Evolutionary conservation across 202 grass and related monocot species (phyloP).

Genomic region (Schoenoplectus tabernaemontani): DNA sequence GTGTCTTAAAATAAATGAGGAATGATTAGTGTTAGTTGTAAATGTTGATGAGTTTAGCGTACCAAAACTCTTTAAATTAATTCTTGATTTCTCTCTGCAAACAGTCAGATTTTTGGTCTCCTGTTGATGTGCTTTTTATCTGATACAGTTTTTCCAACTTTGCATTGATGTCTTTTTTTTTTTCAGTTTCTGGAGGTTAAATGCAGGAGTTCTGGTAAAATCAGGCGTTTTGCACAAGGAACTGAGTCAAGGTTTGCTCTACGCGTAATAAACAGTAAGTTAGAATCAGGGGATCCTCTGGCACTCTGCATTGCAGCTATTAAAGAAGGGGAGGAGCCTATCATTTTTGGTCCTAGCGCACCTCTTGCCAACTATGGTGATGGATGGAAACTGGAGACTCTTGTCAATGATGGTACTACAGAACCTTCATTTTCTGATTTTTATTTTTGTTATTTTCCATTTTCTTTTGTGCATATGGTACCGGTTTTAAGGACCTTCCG

Average conservation of each 20-base stretch:
- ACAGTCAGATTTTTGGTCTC: too few relatives aligned
- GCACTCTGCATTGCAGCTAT: constrained; percentile 70
- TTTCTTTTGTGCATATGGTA: background rate
- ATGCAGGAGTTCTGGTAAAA: constrained; percentile 61
- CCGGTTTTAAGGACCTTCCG: background rate
- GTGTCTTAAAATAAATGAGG: too few relatives aligned
- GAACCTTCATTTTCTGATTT: constrained; percentile 14
- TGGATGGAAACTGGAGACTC: constrained; percentile 72
- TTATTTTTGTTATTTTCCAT: background rate
- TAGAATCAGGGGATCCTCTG: constrained; percentile 27
- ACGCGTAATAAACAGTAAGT: constrained; percentile 60
- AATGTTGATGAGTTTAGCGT: too few relatives aligned
- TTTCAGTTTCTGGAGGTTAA: constrained; percentile 73
- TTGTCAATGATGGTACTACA: constrained; percentile 48
- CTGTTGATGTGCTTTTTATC: too few relatives aligned
- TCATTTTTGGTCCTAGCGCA: constrained; percentile 63
- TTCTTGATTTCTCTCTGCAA: too few relatives aligned
- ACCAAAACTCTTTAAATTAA: too few relatives aligned
- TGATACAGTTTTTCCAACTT: too few relatives aligned
- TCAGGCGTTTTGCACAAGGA: constrained; percentile 66
- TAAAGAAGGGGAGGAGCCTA: constrained; percentile 76
- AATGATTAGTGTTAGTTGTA: too few relatives aligned
- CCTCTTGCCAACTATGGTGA: constrained; percentile 60
- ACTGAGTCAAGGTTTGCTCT: constrained; percentile 57
- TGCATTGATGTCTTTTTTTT: background rate